phyloP scores from a whole-genome alignment of 78 protist species.

The Pelomyxa schiedti region DNA sequence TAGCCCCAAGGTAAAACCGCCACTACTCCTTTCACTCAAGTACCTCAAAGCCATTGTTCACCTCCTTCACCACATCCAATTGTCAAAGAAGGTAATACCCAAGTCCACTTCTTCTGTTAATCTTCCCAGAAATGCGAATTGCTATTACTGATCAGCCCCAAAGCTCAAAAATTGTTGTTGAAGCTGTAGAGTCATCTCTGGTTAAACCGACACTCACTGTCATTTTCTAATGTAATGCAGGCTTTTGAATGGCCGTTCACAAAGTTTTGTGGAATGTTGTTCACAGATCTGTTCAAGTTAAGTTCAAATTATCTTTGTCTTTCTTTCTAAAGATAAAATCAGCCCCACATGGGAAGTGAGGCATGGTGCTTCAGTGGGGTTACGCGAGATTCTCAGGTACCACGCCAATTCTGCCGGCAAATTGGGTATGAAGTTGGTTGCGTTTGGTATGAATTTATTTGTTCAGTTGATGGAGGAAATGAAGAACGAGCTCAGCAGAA shows the following conservation, averaged over 20 bases:
- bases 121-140: too few relatives aligned
- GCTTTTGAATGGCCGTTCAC: conserved; percentile 74
- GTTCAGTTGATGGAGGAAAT: too few relatives aligned
- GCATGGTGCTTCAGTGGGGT: conserved; percentile 75
- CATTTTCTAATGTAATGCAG: conserved; percentile 25
- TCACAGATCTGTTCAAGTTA: conserved; percentile 38
- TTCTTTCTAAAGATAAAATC: neutral
- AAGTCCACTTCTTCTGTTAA: too few relatives aligned
- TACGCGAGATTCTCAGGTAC: conserved; percentile 61
- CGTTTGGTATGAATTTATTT: too few relatives aligned
- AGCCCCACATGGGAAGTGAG: conserved; percentile 69
- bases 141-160: conserved; percentile 58
- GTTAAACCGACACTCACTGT: too few relatives aligned
- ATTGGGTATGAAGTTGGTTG: too few relatives aligned
- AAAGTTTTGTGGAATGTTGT: conserved; percentile 45
- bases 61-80: conserved; percentile 35
- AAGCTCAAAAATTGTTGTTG: conserved; percentile 24
- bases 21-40: neutral
- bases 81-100: too few relatives aligned
- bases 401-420: too few relatives aligned
- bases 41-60: too few relatives aligned
- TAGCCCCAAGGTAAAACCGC: conserved; percentile 10
- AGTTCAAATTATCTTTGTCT: neutral
- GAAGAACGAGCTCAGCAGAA: too few relatives aligned
- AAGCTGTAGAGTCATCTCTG: too few relatives aligned